Percentiles rank a stretch among this genome's conserved stretches.
These are phyloP conservation scores for Paecilomyces sp. DNA, from an alignment of 2,329 filamentous ascomycete genomes.

Conservation along the genomic window DNA sequence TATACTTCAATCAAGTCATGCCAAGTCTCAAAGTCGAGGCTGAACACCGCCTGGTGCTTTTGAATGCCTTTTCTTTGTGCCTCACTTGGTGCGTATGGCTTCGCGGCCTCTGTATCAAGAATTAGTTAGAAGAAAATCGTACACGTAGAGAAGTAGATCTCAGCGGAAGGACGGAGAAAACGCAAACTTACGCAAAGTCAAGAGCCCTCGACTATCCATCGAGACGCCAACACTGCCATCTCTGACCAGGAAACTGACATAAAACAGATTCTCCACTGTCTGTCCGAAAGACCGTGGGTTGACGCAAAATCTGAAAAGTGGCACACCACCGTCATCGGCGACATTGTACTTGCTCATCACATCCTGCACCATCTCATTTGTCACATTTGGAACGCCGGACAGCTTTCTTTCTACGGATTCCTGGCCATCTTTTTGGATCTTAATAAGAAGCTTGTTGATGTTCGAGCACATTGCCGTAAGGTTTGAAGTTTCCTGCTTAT, in stretches of 20 bases:
- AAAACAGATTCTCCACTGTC: slow-evolving; percentile 95
- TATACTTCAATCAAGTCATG: slow-evolving; percentile 68
- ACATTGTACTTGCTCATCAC: slow-evolving; percentile 62
- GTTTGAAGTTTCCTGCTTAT: slow-evolving; percentile 69
- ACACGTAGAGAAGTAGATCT: neutral
- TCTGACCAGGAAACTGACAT: slow-evolving; percentile 86
- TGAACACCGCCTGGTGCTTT: slow-evolving; percentile 80
- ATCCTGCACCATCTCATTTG: slow-evolving; percentile 32
- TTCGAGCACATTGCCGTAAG: slow-evolving; percentile 70
- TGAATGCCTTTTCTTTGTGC: slow-evolving; percentile 47
- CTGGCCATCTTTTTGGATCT: slow-evolving; percentile 37
- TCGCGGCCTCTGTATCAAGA: slow-evolving; percentile 34
- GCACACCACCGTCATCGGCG: slow-evolving; percentile 62
- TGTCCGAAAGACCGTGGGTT: slow-evolving; percentile 89
- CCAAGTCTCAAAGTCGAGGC: slow-evolving; percentile 82
- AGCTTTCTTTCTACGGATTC: slow-evolving; percentile 42
- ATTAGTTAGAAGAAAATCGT: slow-evolving; percentile 5
- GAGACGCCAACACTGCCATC: slow-evolving; percentile 74
- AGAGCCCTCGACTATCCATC: slow-evolving; percentile 65
- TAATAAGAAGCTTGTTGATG: slow-evolving; percentile 57
- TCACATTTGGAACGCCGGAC: slow-evolving; percentile 20
- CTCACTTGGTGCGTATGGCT: slow-evolving; percentile 42
- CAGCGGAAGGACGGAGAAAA: neutral
- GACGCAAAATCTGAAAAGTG: slow-evolving; percentile 78
- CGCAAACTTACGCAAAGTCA: slow-evolving; percentile 64